Base-by-base conservation (phyloP, 495 filamentous ascomycete species). In the Filosporella fistucella region DNA sequence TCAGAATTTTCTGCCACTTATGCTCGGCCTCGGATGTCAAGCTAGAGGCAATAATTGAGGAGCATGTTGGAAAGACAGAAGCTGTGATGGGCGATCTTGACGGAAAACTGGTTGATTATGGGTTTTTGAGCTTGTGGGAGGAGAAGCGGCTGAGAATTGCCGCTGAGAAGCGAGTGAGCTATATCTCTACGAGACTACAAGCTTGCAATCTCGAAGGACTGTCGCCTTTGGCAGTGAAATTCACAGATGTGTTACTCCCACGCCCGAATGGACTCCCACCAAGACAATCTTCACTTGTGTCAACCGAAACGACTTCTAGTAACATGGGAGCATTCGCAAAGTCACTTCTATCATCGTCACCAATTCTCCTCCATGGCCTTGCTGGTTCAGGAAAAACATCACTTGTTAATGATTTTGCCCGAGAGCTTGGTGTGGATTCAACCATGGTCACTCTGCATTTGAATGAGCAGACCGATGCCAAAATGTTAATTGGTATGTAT, bases 401-500 rank as follows among this genome's bases (percentile, higher is more conserved):
- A 3, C 56, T 91, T 22, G 78, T 91, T n/a, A 84, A 87, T 61
- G 85, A 95, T 52, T 74, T 91, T 51, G 90, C 94, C 17, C 74
- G 73, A 51, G 78, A 78, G 33, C 77, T 96, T 50, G 84, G 84
- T 20, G 85, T 85, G 51, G 74, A 83, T 6, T 69, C 77, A 20
- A 78, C 80, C 32, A 84, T 97, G 78, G 80, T 97, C 26, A 95
- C 90, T 8, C 74, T 99, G 26, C 89, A 97, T 60, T 72, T 99
- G 23, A 96, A 96, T 57, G 94, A 96, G 63, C 94, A 99, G 65
- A 95, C 87, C 0, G 94, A 99, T 68, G 89, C 89, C 0, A 99
- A 96, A 58, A 83, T 93, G 63, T 78, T 99, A 30, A 77, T 97
- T 54, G 94, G 94, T 12, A 79, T 95, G 69, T 96, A 99, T 63